Conservation (phyloP, 192 early-diverging fungal species). For the Fimicolochytrium jonesii region DNA sequence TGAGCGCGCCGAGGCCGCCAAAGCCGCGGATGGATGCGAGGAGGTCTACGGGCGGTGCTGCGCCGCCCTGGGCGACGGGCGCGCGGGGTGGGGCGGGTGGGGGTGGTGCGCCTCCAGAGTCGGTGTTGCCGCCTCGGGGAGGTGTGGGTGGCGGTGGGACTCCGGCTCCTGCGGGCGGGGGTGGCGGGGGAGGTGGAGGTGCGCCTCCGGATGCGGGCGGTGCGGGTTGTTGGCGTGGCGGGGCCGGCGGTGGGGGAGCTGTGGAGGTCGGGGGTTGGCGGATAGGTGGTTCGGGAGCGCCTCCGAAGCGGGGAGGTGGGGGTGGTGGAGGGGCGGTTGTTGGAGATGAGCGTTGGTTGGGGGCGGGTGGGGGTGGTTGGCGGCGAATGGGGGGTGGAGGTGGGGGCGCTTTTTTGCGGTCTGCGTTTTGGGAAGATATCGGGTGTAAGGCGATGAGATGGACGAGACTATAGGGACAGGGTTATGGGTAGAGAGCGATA, state of each 20-base stretch:
- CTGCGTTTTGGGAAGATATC: no score
- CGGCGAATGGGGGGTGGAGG: constrained; percentile 23
- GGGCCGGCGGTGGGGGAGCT: neutral
- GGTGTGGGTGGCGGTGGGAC: constrained; percentile 28
- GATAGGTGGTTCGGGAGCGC: neutral
- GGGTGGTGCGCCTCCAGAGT: constrained; percentile 6
- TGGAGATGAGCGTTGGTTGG: neutral
- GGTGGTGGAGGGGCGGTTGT: neutral
- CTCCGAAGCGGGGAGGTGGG: neutral
- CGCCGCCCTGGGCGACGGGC: neutral
- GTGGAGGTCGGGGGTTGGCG: neutral
- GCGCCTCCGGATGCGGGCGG: constrained; percentile 7
- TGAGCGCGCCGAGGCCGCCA: constrained; percentile 27
- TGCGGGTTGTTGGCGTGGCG: constrained; percentile 15
- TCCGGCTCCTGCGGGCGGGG: constrained; percentile 4
- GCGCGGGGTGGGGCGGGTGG: constrained; percentile 28
- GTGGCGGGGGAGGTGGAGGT: constrained; percentile 24
- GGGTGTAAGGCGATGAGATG: no score
- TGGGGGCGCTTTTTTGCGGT: no score
- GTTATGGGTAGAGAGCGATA: no score
- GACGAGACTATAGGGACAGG: no score
- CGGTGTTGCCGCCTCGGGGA: neutral
- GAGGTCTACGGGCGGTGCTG: constrained; percentile 24
- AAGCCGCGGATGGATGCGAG: constrained; percentile 31
- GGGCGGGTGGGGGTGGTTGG: constrained; percentile 30